phyloP scores from a whole-genome alignment of 306 rosid species.

The Ormosia semicastrata region DNA sequence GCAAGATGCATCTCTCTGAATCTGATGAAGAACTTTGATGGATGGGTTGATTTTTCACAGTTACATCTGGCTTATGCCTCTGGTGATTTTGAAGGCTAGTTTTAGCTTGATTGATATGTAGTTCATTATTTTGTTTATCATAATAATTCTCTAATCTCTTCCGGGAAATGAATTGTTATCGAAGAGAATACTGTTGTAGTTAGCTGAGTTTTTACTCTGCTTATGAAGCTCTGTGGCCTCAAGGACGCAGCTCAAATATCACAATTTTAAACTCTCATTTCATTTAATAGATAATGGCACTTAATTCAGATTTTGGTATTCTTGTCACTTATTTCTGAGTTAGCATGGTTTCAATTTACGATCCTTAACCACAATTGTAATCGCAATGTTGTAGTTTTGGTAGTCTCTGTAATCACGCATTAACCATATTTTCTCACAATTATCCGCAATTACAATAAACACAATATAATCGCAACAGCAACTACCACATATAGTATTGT shows the following conservation, averaged over 20 bases:
- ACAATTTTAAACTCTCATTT: constrained; percentile 1
- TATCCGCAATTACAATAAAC: too few relatives aligned
- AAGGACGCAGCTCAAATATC: not conserved
- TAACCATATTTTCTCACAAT: too few relatives aligned
- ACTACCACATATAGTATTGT: too few relatives aligned
- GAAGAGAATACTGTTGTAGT: not conserved
- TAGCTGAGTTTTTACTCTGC: constrained; percentile 13
- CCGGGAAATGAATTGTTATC: not conserved
- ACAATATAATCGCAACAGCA: too few relatives aligned
- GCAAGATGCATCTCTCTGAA: not conserved
- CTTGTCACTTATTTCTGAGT: not conserved
- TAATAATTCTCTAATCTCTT: constrained; percentile 40
- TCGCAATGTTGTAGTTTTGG: too few relatives aligned
- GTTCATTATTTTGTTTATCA: constrained; percentile 33
- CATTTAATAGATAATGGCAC: not conserved
- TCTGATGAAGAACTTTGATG: not conserved
- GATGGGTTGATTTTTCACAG: not conserved
- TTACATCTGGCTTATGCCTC: constrained; percentile 24
- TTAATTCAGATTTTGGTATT: not conserved
- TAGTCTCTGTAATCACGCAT: too few relatives aligned
- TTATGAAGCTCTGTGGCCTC: not conserved
- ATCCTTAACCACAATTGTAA: too few relatives aligned
- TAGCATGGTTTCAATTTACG: too few relatives aligned
- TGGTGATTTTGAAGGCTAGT: too few relatives aligned
- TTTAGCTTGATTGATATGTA: constrained; percentile 34